Evolutionary conservation across 345 rosid species (phyloP).

Genomic region (Nasturtium officinale): DNA sequence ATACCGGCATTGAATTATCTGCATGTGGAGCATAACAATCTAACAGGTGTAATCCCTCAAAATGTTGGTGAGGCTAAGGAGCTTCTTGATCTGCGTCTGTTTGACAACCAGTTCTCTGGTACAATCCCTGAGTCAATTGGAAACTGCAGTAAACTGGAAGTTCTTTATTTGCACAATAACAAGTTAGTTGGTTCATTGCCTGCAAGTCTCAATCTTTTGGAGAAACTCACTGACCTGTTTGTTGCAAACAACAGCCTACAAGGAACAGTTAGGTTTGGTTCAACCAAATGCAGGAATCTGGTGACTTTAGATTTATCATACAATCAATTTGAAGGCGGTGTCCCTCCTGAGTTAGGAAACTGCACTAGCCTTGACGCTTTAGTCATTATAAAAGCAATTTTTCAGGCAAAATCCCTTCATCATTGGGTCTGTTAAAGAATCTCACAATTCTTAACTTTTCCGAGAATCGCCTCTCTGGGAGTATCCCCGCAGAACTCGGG

Average conservation of each 20-base stretch:
- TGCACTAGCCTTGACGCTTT: slow-evolving; percentile 58
- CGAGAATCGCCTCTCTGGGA: slow-evolving; percentile 60
- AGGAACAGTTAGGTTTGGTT: slow-evolving; percentile 59
- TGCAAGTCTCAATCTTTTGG: slow-evolving; percentile 52
- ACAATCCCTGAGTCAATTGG: slow-evolving; percentile 65
- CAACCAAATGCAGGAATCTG: slow-evolving; percentile 54
- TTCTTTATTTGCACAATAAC: slow-evolving; percentile 54
- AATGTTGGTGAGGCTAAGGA: slow-evolving; percentile 58
- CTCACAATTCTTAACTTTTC: slow-evolving; percentile 63
- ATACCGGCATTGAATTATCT: slow-evolving; percentile 43
- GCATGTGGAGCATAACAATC: slow-evolving; percentile 53
- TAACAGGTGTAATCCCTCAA: slow-evolving; percentile 58
- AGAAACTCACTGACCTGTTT: slow-evolving; percentile 53
- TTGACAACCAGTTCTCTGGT: slow-evolving; percentile 58
- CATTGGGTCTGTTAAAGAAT: slow-evolving; percentile 54
- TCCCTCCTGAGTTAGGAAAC: slow-evolving; percentile 60
- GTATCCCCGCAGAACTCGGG: slow-evolving; percentile 68
- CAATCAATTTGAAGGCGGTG: slow-evolving; percentile 56
- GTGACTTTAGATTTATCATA: slow-evolving; percentile 52
- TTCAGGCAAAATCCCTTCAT: slow-evolving; percentile 63
- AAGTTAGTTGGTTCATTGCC: slow-evolving; percentile 64
- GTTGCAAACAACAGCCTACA: slow-evolving; percentile 50
- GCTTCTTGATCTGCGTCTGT: slow-evolving; percentile 46
- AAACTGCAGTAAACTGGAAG: slow-evolving; percentile 54
- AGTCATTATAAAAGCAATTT: slow-evolving; percentile 51